A percentile compares a stretch with the other conserved stretches of the same genome.
These are phyloP conservation scores for Porcisia deanei DNA, from an alignment of 208 protist genomes.

Conservation along the genomic window DNA sequence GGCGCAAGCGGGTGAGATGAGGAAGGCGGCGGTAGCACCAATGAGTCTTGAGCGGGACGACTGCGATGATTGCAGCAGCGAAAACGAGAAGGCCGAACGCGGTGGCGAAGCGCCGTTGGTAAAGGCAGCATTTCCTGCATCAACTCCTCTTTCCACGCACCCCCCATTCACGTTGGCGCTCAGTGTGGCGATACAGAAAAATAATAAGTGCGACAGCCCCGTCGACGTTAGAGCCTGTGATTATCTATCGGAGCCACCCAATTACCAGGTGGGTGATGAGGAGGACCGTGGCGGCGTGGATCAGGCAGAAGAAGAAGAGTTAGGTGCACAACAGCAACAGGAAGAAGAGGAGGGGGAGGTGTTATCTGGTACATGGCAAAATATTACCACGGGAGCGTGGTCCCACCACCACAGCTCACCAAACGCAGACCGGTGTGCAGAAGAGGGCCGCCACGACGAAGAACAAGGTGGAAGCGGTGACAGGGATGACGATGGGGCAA, in stretches of 20 bases:
- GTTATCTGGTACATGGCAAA: not conserved
- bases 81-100: not conserved
- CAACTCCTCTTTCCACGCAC: not conserved
- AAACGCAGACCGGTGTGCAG: not conserved
- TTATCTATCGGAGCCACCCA: not conserved
- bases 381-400: not conserved
- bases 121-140: not conserved
- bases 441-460: not conserved
- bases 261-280: not conserved
- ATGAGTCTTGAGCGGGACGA: constrained; percentile 8
- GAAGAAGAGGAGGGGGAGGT: not conserved
- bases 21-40: not conserved
- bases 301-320: not conserved
- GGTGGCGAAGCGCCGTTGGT: not conserved
- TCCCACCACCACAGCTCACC: not conserved
- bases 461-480: no score
- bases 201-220: not conserved
- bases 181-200: no score
- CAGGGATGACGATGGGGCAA: not conserved
- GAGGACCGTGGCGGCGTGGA: not conserved
- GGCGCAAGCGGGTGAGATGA: not conserved
- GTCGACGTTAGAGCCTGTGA: not conserved
- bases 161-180: not conserved
- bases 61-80: not conserved
- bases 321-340: not conserved